A percentile compares a stretch with the other conserved stretches of the same genome.
Conservation (phyloP, 2,329 filamentous ascomycete species). For the Coniochaeta prunicola region DNA sequence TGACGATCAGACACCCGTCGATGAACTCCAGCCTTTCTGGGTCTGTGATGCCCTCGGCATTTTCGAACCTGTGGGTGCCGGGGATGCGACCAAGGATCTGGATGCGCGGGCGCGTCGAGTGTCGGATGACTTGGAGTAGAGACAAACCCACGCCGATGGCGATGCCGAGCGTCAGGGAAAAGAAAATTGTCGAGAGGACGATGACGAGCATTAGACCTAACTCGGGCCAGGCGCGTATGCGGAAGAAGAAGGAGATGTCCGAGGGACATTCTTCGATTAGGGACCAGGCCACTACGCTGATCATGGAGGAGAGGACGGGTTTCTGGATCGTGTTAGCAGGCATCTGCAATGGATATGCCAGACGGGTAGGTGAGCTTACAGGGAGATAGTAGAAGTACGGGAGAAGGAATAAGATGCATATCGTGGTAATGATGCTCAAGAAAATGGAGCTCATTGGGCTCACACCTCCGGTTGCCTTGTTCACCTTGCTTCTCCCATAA, state of each 20-base stretch:
- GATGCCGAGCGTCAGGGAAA: constrained; percentile 88
- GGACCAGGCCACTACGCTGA: constrained; percentile 89
- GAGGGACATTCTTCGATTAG: constrained; percentile 92
- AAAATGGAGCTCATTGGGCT: constrained; percentile 93
- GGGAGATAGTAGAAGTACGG: constrained; percentile 94
- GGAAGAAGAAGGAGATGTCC: constrained; percentile 83
- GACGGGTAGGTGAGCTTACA: constrained; percentile 48
- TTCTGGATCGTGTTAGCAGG: constrained; percentile 47
- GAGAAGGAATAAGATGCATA: constrained; percentile 74
- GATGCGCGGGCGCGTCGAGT: constrained; percentile 86
- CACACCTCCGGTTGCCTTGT: constrained; percentile 82
- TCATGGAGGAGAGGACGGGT: constrained; percentile 88
- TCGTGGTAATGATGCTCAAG: constrained; percentile 71
- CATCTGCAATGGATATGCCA: background rate
- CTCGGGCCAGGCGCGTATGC: constrained; percentile 80
- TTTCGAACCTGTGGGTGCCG: constrained; percentile 21
- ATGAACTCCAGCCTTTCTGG: constrained; percentile 75
- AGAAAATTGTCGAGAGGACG: constrained; percentile 87
- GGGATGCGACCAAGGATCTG: constrained; percentile 79
- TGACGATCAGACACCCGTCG: constrained; percentile 89
- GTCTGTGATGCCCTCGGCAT: constrained; percentile 34
- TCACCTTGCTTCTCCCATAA: constrained; percentile 93
- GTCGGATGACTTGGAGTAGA: constrained; percentile 79
- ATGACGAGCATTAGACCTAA: constrained; percentile 83
- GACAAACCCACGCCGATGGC: constrained; percentile 90